Conservation (phyloP, 1,139 yeast species). For the Lodderomyces metapsilosis region DNA sequence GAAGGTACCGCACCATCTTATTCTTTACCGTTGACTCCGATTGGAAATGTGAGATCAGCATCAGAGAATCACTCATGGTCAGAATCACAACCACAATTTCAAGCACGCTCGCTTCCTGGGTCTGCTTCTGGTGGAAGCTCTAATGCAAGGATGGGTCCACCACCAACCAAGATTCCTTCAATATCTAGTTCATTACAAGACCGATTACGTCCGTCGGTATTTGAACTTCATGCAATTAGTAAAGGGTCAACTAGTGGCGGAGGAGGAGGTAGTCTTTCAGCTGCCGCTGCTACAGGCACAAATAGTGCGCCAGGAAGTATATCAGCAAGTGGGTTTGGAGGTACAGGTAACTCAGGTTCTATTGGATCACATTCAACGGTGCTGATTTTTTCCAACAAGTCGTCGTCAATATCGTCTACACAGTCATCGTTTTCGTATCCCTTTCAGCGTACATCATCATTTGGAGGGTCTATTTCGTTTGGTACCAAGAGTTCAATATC, state of each 20-base stretch:
- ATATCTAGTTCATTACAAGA: constrained; percentile 25
- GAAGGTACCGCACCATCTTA: neutral
- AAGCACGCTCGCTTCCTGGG: constrained; percentile 3
- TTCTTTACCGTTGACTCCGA: neutral
- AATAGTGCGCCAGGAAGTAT: constrained; percentile 2
- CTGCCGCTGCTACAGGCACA: neutral
- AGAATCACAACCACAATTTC: constrained; percentile 8
- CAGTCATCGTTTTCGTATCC: constrained; percentile 1
- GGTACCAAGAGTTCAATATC: constrained; percentile 20
- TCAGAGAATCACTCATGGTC: neutral
- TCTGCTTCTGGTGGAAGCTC: neutral
- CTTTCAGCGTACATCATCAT: constrained; percentile 25
- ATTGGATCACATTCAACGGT: constrained; percentile 31
- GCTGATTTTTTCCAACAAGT: constrained; percentile 33
- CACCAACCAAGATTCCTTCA: constrained; percentile 1
- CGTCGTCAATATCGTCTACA: constrained; percentile 31
- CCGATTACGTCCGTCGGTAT: constrained; percentile 41
- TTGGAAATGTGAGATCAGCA: neutral
- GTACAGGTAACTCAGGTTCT: constrained; percentile 17
- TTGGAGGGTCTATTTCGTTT: constrained; percentile 17
- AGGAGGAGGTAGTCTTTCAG: neutral
- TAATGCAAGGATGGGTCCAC: neutral
- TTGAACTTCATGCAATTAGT: constrained; percentile 32
- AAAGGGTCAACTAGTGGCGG: neutral
- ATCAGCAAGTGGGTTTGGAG: neutral